These are phyloP conservation scores for Aspergillus fumigatus DNA, from an alignment of 2,329 filamentous ascomycete species.

Conservation along the genomic window DNA sequence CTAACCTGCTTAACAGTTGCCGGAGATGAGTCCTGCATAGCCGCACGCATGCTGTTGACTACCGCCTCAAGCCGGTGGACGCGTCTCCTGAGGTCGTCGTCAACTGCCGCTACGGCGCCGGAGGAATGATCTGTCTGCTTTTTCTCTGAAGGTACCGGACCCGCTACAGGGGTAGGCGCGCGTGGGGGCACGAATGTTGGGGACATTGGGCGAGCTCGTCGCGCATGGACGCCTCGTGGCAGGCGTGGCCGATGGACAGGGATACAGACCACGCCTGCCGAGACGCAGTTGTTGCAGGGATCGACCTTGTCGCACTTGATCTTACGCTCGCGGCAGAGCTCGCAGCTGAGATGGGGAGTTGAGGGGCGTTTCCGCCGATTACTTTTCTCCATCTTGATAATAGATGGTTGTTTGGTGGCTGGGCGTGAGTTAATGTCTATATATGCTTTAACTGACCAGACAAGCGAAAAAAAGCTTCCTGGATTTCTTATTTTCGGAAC, in stretches of 20 bases:
- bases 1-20: not conserved
- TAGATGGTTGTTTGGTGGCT: too few species aligned
- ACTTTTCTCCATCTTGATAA: too few species aligned
- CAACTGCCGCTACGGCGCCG: not conserved
- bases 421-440: too few species aligned
- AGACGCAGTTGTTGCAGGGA: constrained; percentile 16
- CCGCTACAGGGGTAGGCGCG: not conserved
- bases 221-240: constrained; percentile 14
- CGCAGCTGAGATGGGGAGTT: constrained; percentile 10
- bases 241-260: constrained; percentile 12
- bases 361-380: not conserved
- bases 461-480: too few species aligned
- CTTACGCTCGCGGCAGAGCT: constrained; percentile 16
- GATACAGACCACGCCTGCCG: constrained; percentile 10
- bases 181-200: not conserved
- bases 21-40: too few species aligned
- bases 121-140: not conserved
- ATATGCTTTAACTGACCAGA: too few species aligned
- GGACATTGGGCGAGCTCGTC: not conserved
- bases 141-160: not conserved
- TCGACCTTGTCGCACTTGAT: constrained; percentile 17
- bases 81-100: not conserved
- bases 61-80: not conserved
- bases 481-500: too few species aligned
- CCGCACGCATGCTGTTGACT: not conserved